phyloP scores from a whole-genome alignment of 768 basidiomycete genomes.

The Calocybe gangraenosa region DNA sequence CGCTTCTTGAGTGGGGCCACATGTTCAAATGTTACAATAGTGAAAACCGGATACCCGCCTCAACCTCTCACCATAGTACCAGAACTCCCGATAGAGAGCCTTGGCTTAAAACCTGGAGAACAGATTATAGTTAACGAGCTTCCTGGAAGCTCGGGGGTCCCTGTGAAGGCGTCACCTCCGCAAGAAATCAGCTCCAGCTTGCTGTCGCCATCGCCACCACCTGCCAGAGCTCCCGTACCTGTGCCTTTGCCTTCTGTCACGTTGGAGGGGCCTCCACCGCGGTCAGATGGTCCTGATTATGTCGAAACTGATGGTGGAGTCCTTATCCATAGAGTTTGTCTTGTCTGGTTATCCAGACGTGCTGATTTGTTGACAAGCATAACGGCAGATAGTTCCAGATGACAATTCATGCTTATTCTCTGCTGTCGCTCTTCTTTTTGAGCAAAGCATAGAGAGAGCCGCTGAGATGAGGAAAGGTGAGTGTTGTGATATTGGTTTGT shows the following conservation, averaged over 20 bases:
- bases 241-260: not conserved
- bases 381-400: conserved; percentile 68
- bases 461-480: conserved; percentile 69
- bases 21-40: conserved; percentile 29
- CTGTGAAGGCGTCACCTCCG: conserved; percentile 14
- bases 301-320: conserved; percentile 61
- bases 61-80: conserved; percentile 65
- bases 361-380: not conserved
- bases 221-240: not conserved
- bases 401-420: conserved; percentile 97
- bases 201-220: conserved; percentile 4
- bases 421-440: conserved; percentile 79
- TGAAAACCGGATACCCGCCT: conserved; percentile 86
- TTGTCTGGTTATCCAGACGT: not conserved
- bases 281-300: conserved; percentile 42
- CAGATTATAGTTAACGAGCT: conserved; percentile 75
- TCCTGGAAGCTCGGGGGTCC: conserved; percentile 17
- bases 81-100: conserved; percentile 67
- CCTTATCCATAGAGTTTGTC: conserved; percentile 66
- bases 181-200: conserved; percentile 9
- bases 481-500: conserved; percentile 16
- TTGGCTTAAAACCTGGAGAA: conserved; percentile 77
- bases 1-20: conserved; percentile 1
- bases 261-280: conserved; percentile 9
- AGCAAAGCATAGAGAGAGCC: conserved; percentile 74